Evolutionary conservation across 495 filamentous ascomycete species (phyloP).

Genomic region (Penicillium pancosmium): DNA sequence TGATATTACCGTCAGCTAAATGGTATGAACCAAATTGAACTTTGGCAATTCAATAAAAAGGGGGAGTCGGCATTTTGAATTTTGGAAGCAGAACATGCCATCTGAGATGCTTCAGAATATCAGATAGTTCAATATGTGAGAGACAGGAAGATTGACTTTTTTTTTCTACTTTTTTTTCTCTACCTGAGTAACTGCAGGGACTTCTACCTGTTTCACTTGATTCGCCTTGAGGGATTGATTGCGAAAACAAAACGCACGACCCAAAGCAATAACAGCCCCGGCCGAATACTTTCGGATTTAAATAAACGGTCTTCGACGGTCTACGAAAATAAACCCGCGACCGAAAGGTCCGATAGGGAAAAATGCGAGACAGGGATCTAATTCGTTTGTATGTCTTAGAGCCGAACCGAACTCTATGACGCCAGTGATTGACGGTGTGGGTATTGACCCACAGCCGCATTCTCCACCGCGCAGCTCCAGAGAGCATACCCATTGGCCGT

Average conservation of each 20-base stretch:
- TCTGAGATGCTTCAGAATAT: too few relatives aligned
- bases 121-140: neutral
- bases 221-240: too few relatives aligned
- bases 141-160: neutral
- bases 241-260: too few relatives aligned
- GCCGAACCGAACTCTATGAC: conserved; percentile 2
- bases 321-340: neutral
- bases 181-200: too few relatives aligned
- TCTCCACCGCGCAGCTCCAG: neutral
- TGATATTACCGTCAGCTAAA: conserved; percentile 47
- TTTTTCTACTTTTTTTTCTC: too few relatives aligned
- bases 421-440: neutral
- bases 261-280: too few relatives aligned
- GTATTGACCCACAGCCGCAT: neutral
- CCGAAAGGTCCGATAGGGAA: neutral
- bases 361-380: neutral
- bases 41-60: neutral
- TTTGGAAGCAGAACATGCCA: too few relatives aligned
- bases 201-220: too few relatives aligned
- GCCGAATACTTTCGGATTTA: neutral
- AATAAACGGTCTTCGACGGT: neutral
- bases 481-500: neutral
- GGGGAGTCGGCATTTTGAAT: neutral
- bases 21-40: neutral
- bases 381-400: neutral